Evolutionary conservation across 352 stramenopile genomes (phyloP).

Genomic region (Thraustotheca clavata): DNA sequence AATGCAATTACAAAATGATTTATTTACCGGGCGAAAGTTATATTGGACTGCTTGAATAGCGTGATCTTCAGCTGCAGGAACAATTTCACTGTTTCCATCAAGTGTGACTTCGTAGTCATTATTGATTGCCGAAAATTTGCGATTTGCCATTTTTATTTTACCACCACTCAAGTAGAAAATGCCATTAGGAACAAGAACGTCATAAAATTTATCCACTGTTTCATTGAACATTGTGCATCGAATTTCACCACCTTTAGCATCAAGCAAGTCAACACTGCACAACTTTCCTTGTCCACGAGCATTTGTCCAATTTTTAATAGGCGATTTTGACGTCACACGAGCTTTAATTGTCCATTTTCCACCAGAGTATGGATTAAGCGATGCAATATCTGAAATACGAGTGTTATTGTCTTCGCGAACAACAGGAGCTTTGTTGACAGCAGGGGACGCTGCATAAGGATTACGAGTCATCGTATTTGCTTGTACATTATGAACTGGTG

Average conservation of each 20-base stretch:
- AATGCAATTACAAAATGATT: background rate
- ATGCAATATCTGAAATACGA: constrained; percentile 74
- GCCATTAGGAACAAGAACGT: constrained; percentile 70
- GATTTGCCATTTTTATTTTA: constrained; percentile 96
- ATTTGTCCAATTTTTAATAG: constrained; percentile 96
- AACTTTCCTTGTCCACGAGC: constrained; percentile 93
- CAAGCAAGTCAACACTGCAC: constrained; percentile 94
- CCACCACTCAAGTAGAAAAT: constrained; percentile 95
- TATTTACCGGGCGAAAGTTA: constrained; percentile 76
- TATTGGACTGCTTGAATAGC: constrained; percentile 89
- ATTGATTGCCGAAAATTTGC: constrained; percentile 95
- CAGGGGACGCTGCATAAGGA: constrained; percentile 22
- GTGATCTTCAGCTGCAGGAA: constrained; percentile 77
- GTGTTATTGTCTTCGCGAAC: constrained; percentile 76
- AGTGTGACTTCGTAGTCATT: constrained; percentile 98
- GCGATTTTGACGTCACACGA: constrained; percentile 87
- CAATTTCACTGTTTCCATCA: constrained; percentile 93
- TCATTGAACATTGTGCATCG: constrained; percentile 99
- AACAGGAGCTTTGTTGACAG: constrained; percentile 48
- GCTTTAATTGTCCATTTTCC: constrained; percentile 95
- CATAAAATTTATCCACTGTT: constrained; percentile 95
- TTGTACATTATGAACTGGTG: constrained; percentile 21
- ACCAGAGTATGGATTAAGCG: constrained; percentile 92
- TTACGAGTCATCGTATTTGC: constrained; percentile 27
- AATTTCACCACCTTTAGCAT: constrained; percentile 94